Evolutionary conservation across 2,329 filamentous ascomycete species (phyloP), one percentile per base, ranked within the genome.

Genomic region (Cladosporium austrohemisphaericum): DNA sequence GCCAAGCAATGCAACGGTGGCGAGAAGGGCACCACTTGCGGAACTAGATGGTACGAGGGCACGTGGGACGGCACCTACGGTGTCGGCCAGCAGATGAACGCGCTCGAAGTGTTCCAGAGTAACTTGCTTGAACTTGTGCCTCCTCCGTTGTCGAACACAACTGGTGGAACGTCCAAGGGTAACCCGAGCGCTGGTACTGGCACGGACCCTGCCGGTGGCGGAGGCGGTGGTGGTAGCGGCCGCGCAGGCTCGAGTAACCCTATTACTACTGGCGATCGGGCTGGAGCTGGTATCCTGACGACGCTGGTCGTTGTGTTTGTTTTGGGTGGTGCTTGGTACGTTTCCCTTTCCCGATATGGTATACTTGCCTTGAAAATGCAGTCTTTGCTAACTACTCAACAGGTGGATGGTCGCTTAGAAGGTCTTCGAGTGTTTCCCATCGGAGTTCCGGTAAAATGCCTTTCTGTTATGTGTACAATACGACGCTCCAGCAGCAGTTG

Each of bases 191-290:
- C 70, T 7, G 71, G 71, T 37, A 64, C 68, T 5, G 63, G 64
- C 38, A 55, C 56, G 13, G 61, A 63, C 9, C 55, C 25, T 19
- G 11, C 33, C 52, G 64, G 57, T 28, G 70, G 68, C 14, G 70
- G 70, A 52, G 60, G 66, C 6, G 62, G 63, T 43, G 59, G 52
- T 45, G 56, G 58, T 32, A 50, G 59, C 19, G 57, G 65, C 11
- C 60, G 58, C 28, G 58, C 52, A 13, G 60, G 52, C 4, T 61
- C 66, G 6, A 63, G 62, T 50, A 54, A 64, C 25, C 53, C 68
- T 1, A 74, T 83, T 26, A 80, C 78, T 2, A 74, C 73, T 1
- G 81, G 75, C 6, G 86, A 91, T 60, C 79, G 73, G 54, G 84
- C 79, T 5, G 88, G 85, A 9, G 86, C 86, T 84, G 19, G 73